Conservation (phyloP, 1,284 basidiomycete species). For the Termitomyces sp. region DNA sequence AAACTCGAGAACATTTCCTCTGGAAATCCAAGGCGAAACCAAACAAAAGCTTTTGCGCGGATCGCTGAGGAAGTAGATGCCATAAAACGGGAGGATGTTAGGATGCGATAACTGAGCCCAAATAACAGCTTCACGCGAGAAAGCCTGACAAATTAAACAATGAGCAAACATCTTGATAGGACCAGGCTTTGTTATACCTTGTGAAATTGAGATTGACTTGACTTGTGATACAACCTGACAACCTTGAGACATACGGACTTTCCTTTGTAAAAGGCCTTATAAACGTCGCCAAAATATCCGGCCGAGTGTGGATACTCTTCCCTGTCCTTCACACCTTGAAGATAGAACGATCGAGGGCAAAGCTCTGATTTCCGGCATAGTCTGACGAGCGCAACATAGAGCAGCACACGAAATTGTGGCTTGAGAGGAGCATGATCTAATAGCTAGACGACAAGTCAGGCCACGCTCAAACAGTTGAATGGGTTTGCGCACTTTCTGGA, state of each 20-base stretch:
- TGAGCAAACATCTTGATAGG: background rate
- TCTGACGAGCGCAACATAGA: slow-evolving; percentile 18
- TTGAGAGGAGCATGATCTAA: slow-evolving; percentile 2
- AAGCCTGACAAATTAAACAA: slow-evolving; percentile 10
- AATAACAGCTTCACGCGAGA: slow-evolving; percentile 21
- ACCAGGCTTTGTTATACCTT: slow-evolving; percentile 1
- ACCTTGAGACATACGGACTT: slow-evolving; percentile 13
- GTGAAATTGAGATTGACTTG: background rate
- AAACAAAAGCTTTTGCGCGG: slow-evolving; percentile 16
- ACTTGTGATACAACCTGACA: slow-evolving; percentile 6
- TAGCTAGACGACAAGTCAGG: slow-evolving; percentile 5
- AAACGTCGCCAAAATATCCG: slow-evolving; percentile 14
- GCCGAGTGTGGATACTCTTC: slow-evolving; percentile 1
- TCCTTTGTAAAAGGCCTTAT: slow-evolving; percentile 4
- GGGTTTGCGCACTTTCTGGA: slow-evolving; percentile 16
- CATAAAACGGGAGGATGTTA: slow-evolving; percentile 23
- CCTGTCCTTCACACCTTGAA: slow-evolving; percentile 11
- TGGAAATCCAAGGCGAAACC: slow-evolving; percentile 23
- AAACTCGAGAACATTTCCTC: slow-evolving; percentile 19
- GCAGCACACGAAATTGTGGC: slow-evolving; percentile 3
- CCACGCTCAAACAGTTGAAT: background rate
- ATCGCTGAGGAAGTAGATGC: slow-evolving; percentile 16
- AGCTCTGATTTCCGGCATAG: slow-evolving; percentile 18
- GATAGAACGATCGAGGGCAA: slow-evolving; percentile 20
- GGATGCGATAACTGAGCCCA: slow-evolving; percentile 22